Base-by-base conservation (phyloP, 768 basidiomycete species). In the Boletus subcaerulescens region DNA sequence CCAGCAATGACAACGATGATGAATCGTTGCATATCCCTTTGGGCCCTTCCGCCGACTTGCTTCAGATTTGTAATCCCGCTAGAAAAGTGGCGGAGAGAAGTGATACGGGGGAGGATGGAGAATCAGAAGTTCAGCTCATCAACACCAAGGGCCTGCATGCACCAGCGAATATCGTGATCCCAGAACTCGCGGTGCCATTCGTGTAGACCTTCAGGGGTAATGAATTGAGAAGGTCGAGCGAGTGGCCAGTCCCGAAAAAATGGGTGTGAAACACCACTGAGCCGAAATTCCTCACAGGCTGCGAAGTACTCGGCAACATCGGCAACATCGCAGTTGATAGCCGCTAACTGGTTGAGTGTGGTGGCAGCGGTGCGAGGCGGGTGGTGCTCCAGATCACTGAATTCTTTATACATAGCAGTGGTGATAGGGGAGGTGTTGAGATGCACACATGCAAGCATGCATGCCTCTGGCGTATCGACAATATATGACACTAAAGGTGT, bases 31-130 rank as follows among this genome's bases (percentile, higher is more conserved):
- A 22, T 22, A 22, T 22, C 22, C 24, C 24, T 24, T 24, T 24
- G 24, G 24, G 24, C 24, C 3, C 24, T 24, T 24, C 24, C 24
- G 5, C 24, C 24, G 5, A 24, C 24, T 24, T 24, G 24, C 24
- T 24, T 24, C 24, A 24, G 24, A 4, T 24, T 24, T 5, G 24
- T 24, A 3, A 24, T 24, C 4, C 24, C 4, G 31, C 39, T 15
- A 8, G 60, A 48, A 48, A 76, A 78, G 33, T 76, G 75, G 18
- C 67, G 58, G 45, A 67, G 71, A 4, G 74, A 73, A n/a, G 44
- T 53, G 26, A 53, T 26, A 4, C 0, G 7, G 17, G 47, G 47
- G 17, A 48, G 10, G 5, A 38, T 13, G 2, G 47, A 48, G 24
- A 48, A 48, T n/a, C 2, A 10, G 4, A 48, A 48, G 36, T 38